Percentiles rank a stretch among this genome's conserved stretches.
Conservation (phyloP, 768 basidiomycete genomes). For the Porphyrellus cyaneotinctus region DNA sequence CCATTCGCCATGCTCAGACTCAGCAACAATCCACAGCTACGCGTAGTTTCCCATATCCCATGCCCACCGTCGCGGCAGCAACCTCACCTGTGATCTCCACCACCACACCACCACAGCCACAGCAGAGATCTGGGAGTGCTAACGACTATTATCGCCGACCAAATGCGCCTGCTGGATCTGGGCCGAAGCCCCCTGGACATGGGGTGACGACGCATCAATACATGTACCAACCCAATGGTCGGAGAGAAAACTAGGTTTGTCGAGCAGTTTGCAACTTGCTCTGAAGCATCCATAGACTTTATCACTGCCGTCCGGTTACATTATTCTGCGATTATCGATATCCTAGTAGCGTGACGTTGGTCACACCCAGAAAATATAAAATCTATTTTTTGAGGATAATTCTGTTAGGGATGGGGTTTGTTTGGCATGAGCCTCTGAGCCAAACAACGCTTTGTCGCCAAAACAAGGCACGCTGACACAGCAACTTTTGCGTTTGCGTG, state of each 20-base stretch:
- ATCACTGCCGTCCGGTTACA: slow-evolving; percentile 10
- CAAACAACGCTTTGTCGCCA: slow-evolving; percentile 20
- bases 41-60: slow-evolving; percentile 56
- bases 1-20: slow-evolving; percentile 29
- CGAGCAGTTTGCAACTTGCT: background rate
- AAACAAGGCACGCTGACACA: slow-evolving; percentile 26
- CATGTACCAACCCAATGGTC: slow-evolving; percentile 46
- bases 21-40: slow-evolving; percentile 27
- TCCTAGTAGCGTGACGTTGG: slow-evolving; percentile 15
- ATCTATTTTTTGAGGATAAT: background rate
- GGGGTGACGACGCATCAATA: slow-evolving; percentile 37
- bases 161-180: slow-evolving; percentile 22
- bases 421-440: slow-evolving; percentile 26
- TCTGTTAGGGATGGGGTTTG: slow-evolving; percentile 3
- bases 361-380: slow-evolving; percentile 12
- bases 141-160: slow-evolving; percentile 56
- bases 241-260: slow-evolving; percentile 24
- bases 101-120: slow-evolving; percentile 37
- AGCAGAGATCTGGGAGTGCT: slow-evolving; percentile 26
- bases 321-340: slow-evolving; percentile 9
- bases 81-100: slow-evolving; percentile 53
- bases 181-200: slow-evolving; percentile 19
- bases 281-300: slow-evolving; percentile 4
- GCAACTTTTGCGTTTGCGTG: slow-evolving; percentile 11
- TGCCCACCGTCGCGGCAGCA: slow-evolving; percentile 66